Evolutionary conservation across 202 grass and related monocot species (phyloP).

Genomic region (Schoenoplectus triqueter): DNA sequence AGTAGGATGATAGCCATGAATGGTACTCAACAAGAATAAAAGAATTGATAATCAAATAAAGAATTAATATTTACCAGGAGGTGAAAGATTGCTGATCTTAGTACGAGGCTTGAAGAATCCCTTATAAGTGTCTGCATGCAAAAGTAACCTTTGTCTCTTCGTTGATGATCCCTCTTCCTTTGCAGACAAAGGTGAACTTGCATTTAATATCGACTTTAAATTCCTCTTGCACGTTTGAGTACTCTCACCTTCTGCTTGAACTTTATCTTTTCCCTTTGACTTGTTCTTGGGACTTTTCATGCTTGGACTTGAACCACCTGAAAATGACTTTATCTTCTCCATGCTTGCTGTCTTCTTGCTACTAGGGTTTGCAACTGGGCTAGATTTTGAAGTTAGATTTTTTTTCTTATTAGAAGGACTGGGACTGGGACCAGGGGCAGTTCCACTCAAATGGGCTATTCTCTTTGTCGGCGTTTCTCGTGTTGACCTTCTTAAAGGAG

Average conservation of each 20-base stretch:
- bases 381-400: constrained; percentile 37
- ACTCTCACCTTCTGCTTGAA: neutral
- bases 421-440: constrained; percentile 26
- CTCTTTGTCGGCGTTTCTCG: constrained; percentile 56
- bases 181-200: constrained; percentile 15
- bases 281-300: constrained; percentile 3
- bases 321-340: constrained; percentile 34
- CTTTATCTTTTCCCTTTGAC: constrained; percentile 22
- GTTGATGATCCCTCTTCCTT: constrained; percentile 20
- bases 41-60: neutral
- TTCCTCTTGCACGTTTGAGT: constrained; percentile 10
- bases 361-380: constrained; percentile 11
- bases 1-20: neutral
- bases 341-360: constrained; percentile 40
- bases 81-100: constrained; percentile 10
- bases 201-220: neutral
- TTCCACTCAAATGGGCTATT: neutral
- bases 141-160: constrained; percentile 17
- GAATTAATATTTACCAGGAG: neutral
- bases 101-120: constrained; percentile 13
- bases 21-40: constrained; percentile 18
- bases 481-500: constrained; percentile 70
- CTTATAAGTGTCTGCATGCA: constrained; percentile 31
- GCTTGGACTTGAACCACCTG: constrained; percentile 20
- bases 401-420: constrained; percentile 36